Conservation (phyloP, 2,329 filamentous ascomycete species). For the Seiridium unicorne region DNA sequence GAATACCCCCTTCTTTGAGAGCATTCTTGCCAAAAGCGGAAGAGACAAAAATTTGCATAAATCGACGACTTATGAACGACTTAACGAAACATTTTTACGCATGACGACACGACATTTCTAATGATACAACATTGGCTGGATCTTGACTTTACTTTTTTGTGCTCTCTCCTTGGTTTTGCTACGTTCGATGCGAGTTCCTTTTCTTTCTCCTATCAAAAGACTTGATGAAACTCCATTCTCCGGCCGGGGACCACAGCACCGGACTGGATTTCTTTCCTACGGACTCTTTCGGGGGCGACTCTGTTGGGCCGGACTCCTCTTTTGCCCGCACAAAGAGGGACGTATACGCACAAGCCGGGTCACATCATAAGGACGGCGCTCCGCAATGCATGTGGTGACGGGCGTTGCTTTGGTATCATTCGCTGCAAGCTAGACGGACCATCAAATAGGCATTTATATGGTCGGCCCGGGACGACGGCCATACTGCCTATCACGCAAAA, state of each 20-base stretch:
- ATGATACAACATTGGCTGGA: conserved; percentile 3
- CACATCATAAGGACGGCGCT: conserved; percentile 30
- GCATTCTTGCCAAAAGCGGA: conserved; percentile 22
- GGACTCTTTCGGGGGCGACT: conserved; percentile 16
- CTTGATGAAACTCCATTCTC: conserved; percentile 9
- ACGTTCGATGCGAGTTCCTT: conserved; percentile 8
- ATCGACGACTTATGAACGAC: conserved; percentile 29
- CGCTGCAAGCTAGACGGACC: conserved; percentile 1
- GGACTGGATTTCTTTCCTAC: conserved; percentile 19
- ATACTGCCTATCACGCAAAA: not conserved
- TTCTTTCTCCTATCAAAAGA: conserved; percentile 9
- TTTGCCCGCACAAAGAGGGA: not conserved
- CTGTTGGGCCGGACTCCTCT: conserved; percentile 9
- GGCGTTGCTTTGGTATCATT: not conserved
- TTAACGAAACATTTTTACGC: conserved; percentile 19
- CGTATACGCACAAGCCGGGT: conserved; percentile 11
- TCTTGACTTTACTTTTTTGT: not conserved
- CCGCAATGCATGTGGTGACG: not conserved
- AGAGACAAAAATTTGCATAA: conserved; percentile 31
- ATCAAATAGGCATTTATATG: not conserved
- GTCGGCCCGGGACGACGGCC: not conserved
- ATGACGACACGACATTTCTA: conserved; percentile 10
- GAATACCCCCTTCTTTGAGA: conserved; percentile 21
- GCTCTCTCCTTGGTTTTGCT: not conserved
- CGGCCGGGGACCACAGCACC: conserved; percentile 21